Evolutionary conservation across 192 early-diverging fungal genomes (phyloP).

Genomic region (Obelidium mucronatum): DNA sequence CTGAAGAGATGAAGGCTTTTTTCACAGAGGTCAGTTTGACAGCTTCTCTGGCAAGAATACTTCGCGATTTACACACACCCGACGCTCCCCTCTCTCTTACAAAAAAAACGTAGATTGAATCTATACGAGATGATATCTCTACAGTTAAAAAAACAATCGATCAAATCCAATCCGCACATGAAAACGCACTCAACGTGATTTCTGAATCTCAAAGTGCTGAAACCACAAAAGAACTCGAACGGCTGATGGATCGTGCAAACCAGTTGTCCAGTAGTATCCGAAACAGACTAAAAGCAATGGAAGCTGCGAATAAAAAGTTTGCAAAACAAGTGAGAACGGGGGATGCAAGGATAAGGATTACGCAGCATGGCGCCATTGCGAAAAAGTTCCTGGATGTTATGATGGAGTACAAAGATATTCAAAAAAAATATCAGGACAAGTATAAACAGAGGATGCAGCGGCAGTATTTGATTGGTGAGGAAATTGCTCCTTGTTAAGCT

Average conservation of each 20-base stretch:
- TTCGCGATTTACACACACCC: background rate
- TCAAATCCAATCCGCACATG: slow-evolving; percentile 53
- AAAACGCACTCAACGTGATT: slow-evolving; percentile 59
- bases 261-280: slow-evolving; percentile 47
- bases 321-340: slow-evolving; percentile 42
- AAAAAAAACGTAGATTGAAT: slow-evolving; percentile 40
- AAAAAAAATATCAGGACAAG: slow-evolving; percentile 82
- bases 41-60: background rate
- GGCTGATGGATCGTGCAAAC: slow-evolving; percentile 58
- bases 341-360: slow-evolving; percentile 55
- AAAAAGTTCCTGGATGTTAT: slow-evolving; percentile 67
- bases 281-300: slow-evolving; percentile 61
- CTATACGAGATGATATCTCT: slow-evolving; percentile 52
- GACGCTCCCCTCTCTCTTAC: background rate
- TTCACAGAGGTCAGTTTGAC: slow-evolving; percentile 48
- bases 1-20: slow-evolving; percentile 52
- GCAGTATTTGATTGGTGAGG: slow-evolving; percentile 82
- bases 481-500: background rate
- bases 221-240: slow-evolving; percentile 57
- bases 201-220: slow-evolving; percentile 54
- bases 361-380: slow-evolving; percentile 52
- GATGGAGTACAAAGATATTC: slow-evolving; percentile 80
- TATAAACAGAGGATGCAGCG: slow-evolving; percentile 84
- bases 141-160: slow-evolving; percentile 48
- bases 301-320: slow-evolving; percentile 56